Percentiles rank a stretch among this genome's conserved stretches.
phyloP scores from a whole-genome alignment of 495 filamentous ascomycete species.

The Hypomontagnella monticulosa region DNA sequence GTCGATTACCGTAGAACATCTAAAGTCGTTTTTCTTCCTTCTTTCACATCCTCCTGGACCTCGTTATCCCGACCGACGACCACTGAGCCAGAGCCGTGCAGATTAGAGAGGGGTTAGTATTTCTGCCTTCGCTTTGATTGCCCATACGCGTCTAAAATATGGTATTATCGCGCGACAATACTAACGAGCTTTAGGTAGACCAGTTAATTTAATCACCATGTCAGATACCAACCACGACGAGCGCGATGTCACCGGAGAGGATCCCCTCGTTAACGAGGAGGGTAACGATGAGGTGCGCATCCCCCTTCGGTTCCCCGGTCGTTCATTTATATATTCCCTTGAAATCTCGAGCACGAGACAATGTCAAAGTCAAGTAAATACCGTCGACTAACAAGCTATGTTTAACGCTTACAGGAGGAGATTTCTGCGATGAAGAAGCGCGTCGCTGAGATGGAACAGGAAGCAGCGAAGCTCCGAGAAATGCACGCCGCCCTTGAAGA shows the following conservation, averaged over 20 bases:
- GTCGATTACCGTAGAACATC: not conserved
- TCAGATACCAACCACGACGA: constrained; percentile 42
- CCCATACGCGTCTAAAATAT: not conserved
- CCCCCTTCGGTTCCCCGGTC: not conserved
- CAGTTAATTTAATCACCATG: constrained; percentile 33
- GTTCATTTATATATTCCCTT: not conserved
- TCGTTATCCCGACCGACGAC: not conserved
- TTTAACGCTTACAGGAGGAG: constrained; percentile 67
- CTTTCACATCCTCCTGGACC: constrained; percentile 5
- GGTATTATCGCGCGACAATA: not conserved
- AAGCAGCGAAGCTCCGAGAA: constrained; percentile 94
- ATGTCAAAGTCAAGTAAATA: not conserved
- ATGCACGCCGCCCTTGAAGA: constrained; percentile 94
- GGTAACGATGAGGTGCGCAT: constrained; percentile 57
- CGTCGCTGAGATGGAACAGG: constrained; percentile 98
- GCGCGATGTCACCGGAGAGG: constrained; percentile 42
- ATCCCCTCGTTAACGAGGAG: constrained; percentile 52
- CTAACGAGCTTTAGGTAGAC: constrained; percentile 11
- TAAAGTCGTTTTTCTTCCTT: not conserved
- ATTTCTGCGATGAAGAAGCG: constrained; percentile 98
- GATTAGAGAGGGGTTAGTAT: constrained; percentile 25
- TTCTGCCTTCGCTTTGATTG: constrained; percentile 1
- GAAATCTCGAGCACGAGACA: not conserved
- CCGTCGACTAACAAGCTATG: constrained; percentile 35
- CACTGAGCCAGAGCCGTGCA: not conserved